phyloP scores from a whole-genome alignment of 2,329 filamentous ascomycete genomes.

The Fusarium sp. region DNA sequence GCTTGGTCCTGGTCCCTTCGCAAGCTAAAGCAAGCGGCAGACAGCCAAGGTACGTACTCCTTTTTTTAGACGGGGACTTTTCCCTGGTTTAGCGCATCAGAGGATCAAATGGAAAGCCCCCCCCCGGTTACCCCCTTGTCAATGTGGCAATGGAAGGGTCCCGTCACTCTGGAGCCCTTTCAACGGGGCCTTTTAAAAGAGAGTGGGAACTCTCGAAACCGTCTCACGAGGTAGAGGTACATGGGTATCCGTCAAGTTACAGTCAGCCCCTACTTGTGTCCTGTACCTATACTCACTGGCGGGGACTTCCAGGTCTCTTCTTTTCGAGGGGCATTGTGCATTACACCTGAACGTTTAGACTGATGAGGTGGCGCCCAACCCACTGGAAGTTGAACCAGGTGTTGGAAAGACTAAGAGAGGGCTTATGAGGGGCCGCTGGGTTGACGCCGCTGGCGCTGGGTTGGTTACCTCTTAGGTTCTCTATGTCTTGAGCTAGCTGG shows the following conservation, averaged over 20 bases:
- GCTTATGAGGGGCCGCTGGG: conserved; percentile 26
- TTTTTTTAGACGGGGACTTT: conserved; percentile 1
- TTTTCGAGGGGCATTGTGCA: conserved; percentile 4
- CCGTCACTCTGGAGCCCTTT: conserved; percentile 32
- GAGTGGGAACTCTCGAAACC: conserved; percentile 11
- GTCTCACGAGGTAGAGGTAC: conserved; percentile 35
- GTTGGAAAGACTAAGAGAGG: conserved; percentile 1
- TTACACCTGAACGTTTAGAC: conserved; percentile 8
- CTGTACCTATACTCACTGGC: conserved; percentile 11
- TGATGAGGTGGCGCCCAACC: conserved; percentile 37
- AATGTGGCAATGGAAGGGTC: conserved; percentile 35
- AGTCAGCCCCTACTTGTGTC: neutral
- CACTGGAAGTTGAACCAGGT: conserved; percentile 29
- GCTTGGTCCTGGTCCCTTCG: conserved; percentile 19
- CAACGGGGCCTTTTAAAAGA: conserved; percentile 21
- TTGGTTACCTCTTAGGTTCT: conserved; percentile 2
- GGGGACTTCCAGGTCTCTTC: conserved; percentile 13
- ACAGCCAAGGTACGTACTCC: conserved; percentile 16
- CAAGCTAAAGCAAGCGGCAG: conserved; percentile 5
- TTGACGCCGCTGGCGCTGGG: conserved; percentile 18
- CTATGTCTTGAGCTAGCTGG: neutral
- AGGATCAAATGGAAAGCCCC: conserved; percentile 20
- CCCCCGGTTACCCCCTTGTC: conserved; percentile 33
- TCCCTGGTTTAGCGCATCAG: conserved; percentile 3
- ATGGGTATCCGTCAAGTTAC: neutral